A percentile compares a stretch with the other conserved stretches of the same genome.
These are phyloP conservation scores for Diaporthe caulivora DNA, from an alignment of 2,329 filamentous ascomycete genomes.

Conservation along the genomic window DNA sequence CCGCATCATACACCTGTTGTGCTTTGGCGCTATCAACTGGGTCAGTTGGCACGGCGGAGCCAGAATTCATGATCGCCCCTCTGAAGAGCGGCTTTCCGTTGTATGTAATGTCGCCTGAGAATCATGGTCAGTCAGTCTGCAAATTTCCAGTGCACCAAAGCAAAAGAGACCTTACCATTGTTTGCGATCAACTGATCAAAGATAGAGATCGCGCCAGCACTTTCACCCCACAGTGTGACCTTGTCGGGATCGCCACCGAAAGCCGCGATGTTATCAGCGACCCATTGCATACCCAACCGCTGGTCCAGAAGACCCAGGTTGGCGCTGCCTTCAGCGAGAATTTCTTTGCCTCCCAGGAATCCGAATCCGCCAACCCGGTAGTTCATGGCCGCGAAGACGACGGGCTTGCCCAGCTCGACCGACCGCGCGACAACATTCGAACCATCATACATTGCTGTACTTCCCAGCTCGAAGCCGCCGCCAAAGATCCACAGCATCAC, in stretches of 20 bases:
- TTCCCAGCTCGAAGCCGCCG: constrained; percentile 71
- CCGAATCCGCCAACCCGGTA: constrained; percentile 83
- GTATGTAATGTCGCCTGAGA: constrained; percentile 74
- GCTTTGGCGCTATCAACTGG: constrained; percentile 75
- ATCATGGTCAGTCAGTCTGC: not conserved
- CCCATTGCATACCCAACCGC: constrained; percentile 79
- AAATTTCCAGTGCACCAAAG: not conserved
- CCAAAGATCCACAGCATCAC: constrained; percentile 80
- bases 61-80: constrained; percentile 83
- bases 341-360: constrained; percentile 77
- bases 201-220: constrained; percentile 78
- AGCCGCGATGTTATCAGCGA: constrained; percentile 79
- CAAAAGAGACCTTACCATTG: constrained; percentile 48
- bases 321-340: constrained; percentile 73
- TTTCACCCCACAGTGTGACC: constrained; percentile 85
- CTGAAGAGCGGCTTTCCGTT: constrained; percentile 82
- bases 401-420: constrained; percentile 67
- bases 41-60: constrained; percentile 71
- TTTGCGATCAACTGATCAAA: constrained; percentile 82
- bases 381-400: constrained; percentile 82
- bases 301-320: constrained; percentile 83
- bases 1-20: constrained; percentile 73
- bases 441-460: constrained; percentile 65
- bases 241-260: constrained; percentile 84
- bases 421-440: constrained; percentile 60